Conservation (phyloP, 441 rosid species). For the Geranium incanum region DNA sequence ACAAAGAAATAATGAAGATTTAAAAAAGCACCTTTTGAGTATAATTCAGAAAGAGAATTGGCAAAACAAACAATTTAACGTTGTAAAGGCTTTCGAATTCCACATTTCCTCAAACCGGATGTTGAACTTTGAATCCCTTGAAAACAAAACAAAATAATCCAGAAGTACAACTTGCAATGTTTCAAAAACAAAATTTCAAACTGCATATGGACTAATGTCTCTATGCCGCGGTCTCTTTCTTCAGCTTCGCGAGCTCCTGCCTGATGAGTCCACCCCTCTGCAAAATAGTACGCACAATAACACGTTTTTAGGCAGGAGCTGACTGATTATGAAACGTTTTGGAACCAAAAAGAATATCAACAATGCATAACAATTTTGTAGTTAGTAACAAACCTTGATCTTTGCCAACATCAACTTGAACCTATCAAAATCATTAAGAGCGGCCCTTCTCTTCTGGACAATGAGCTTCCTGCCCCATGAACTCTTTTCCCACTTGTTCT, state of each 20-base stretch:
- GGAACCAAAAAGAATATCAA: neutral
- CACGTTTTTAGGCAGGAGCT: neutral
- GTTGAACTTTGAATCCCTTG: slow-evolving; percentile 12
- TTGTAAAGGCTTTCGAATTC: neutral
- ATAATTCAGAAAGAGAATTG: too few relatives aligned
- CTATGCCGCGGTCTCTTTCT: slow-evolving; percentile 51
- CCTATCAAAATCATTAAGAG: slow-evolving; percentile 77
- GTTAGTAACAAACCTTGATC: slow-evolving; percentile 53
- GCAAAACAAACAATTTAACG: too few relatives aligned
- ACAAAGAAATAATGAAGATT: too few relatives aligned
- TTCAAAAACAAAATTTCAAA: slow-evolving; percentile 21
- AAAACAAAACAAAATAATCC: slow-evolving; percentile 12
- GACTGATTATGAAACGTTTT: too few relatives aligned
- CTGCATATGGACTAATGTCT: slow-evolving; percentile 17
- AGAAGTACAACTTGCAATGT: slow-evolving; percentile 15
- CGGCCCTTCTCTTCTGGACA: slow-evolving; percentile 73
- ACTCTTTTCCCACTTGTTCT: slow-evolving; percentile 81
- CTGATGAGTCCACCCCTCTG: slow-evolving; percentile 75
- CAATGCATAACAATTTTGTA: neutral
- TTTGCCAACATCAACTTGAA: slow-evolving; percentile 87
- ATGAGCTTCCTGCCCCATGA: slow-evolving; percentile 85
- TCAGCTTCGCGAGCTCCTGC: slow-evolving; percentile 88
- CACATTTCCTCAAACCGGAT: slow-evolving; percentile 1
- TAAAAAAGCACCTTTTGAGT: too few relatives aligned
- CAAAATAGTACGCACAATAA: slow-evolving; percentile 16